These are phyloP conservation scores for Nicotiana sylvestris DNA, from an alignment of 257 asterid species.

Conservation along the genomic window DNA sequence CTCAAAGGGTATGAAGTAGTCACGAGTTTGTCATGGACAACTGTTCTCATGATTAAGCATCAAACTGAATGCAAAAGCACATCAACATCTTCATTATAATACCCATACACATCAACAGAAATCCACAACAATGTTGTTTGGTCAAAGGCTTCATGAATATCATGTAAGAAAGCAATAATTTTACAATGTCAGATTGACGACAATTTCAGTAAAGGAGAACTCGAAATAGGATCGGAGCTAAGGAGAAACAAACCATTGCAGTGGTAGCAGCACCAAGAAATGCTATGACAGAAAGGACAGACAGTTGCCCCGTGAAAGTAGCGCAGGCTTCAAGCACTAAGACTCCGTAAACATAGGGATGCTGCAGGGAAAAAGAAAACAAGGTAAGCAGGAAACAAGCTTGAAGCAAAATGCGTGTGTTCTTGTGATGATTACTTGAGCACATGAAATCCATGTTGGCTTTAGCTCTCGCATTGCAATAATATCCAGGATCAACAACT, in stretches of 20 bases:
- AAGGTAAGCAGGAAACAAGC: not conserved
- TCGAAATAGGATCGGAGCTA: not conserved
- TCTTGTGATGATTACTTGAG: slow-evolving; percentile 38
- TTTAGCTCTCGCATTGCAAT: slow-evolving; percentile 72
- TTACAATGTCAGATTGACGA: slow-evolving; percentile 16
- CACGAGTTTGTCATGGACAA: slow-evolving; percentile 1
- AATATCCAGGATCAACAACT: slow-evolving; percentile 88
- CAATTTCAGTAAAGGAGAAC: not conserved
- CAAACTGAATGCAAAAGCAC: not conserved
- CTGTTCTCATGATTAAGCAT: not conserved
- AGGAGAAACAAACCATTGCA: slow-evolving; percentile 58
- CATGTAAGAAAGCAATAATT: slow-evolving; percentile 68
- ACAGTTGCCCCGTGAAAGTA: slow-evolving; percentile 83
- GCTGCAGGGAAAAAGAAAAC: slow-evolving; percentile 40
- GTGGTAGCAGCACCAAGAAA: slow-evolving; percentile 93
- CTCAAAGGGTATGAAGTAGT: not conserved
- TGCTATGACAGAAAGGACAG: slow-evolving; percentile 89
- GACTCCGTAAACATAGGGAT: slow-evolving; percentile 87
- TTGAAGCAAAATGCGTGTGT: not conserved
- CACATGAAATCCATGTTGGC: slow-evolving; percentile 75
- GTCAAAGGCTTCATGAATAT: slow-evolving; percentile 89
- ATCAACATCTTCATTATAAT: too few species aligned
- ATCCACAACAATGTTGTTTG: slow-evolving; percentile 71
- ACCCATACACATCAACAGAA: too few species aligned
- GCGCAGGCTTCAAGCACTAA: slow-evolving; percentile 89